Conservation (phyloP, 306 rosid genomes). For the Neltuma alba region DNA sequence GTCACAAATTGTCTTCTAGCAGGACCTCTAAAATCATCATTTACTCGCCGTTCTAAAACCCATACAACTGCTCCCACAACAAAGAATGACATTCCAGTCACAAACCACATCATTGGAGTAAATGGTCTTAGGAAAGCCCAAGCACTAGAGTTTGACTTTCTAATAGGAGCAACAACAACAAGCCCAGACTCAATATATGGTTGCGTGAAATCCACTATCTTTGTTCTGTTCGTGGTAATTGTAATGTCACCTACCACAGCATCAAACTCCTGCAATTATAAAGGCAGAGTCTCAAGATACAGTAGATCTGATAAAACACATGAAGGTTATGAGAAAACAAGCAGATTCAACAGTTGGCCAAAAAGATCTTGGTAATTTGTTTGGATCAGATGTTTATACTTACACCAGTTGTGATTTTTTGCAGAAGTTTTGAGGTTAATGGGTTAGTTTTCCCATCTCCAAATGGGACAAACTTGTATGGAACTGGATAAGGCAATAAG, state of each 20-base stretch:
- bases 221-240: conserved; percentile 67
- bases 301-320: not conserved
- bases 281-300: conserved; percentile 6
- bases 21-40: conserved; percentile 81
- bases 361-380: too few species aligned
- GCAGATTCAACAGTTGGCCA: too few species aligned
- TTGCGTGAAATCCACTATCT: conserved; percentile 81
- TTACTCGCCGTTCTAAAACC: conserved; percentile 73
- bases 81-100: conserved; percentile 64
- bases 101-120: conserved; percentile 66
- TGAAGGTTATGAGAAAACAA: not conserved
- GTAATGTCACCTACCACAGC: conserved; percentile 81
- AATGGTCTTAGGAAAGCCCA: conserved; percentile 91
- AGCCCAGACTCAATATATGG: conserved; percentile 81
- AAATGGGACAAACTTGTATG: conserved; percentile 51
- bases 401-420: conserved; percentile 56
- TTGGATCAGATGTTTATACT: conserved; percentile 32
- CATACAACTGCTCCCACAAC: conserved; percentile 73
- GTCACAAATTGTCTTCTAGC: conserved; percentile 68
- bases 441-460: conserved; percentile 76
- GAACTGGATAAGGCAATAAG: conserved; percentile 70
- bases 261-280: conserved; percentile 57
- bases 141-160: conserved; percentile 55
- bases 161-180: conserved; percentile 72
- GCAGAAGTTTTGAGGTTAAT: conserved; percentile 50